Base-by-base conservation (phyloP, 1,284 basidiomycete species). In the Volvariella surrecta region DNA sequence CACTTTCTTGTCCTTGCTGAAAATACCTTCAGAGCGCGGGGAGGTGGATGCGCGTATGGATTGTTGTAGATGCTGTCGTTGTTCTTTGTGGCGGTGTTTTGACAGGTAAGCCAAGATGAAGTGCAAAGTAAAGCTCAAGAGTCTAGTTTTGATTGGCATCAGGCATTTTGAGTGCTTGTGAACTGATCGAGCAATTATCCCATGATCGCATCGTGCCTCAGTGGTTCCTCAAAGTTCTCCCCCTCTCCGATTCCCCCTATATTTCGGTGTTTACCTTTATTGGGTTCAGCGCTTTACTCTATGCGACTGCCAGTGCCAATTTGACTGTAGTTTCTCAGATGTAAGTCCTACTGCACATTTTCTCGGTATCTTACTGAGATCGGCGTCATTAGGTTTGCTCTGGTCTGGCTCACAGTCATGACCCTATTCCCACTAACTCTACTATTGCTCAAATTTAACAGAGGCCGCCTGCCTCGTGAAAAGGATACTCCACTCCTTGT, bases 81-180 rank as follows among this genome's bases (percentile, higher is more conserved):
- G 82, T 85, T 13, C 66, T 87, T 2, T 78, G 74, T 43, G 82
- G 78, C 3, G 81, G 79, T 1, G 74, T 84, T n/a, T 64, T 85
- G 15, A 79, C 80, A 35, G 82, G 82, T 68, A 52, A 35, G 48
- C 44, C 1, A 35, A 6, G 15, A 15, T 35, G n/a, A 6, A 2
- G 32, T 30, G 13, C 3, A 4, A 6, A 30, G 20, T 30, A 28
- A 6, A 28, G 21, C 17, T 44, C 1, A 42, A 37, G 24, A 24
- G 19, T 30, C 38, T 16, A 17, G 15, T 15, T 10, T 13, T n/a
- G 15, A 32, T 35, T 32, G 41, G 13, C 32, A 11, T 13, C 40
- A 75, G 76, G 76, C 1, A 75, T 81, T 17, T 55, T 79, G 28
- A 73, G 74, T 34, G 76, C 76, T 17, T 75, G 72, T 50, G 75